Conservation (phyloP, 352 stramenopile genomes). For the Pythium aquatile region DNA sequence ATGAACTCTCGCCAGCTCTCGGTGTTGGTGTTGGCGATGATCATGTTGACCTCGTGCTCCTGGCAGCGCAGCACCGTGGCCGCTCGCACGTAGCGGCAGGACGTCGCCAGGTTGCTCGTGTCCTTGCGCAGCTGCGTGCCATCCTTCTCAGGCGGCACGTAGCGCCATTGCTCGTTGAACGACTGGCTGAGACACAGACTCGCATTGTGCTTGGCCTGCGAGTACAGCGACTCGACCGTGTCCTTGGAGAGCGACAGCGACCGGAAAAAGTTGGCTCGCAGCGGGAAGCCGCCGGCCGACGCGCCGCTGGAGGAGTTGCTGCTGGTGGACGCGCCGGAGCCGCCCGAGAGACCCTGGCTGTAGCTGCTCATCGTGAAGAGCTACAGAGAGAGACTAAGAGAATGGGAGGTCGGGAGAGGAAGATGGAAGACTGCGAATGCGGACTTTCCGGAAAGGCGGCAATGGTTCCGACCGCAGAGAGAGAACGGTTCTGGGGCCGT, state of each 20-base stretch:
- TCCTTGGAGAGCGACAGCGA: conserved; percentile 55
- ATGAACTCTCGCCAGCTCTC: conserved; percentile 76
- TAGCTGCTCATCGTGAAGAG: conserved; percentile 24
- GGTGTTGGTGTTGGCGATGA: conserved; percentile 66
- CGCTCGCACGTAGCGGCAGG: conserved; percentile 62
- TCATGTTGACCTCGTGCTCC: conserved; percentile 71
- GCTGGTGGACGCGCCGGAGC: neutral
- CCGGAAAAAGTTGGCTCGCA: conserved; percentile 74
- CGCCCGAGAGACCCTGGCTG: conserved; percentile 3
- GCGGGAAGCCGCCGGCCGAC: conserved; percentile 41
- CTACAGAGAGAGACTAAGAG: neutral
- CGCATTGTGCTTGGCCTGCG: conserved; percentile 52
- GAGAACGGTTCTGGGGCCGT: neutral
- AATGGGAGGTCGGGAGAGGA: neutral
- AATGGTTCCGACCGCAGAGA: conserved; percentile 19
- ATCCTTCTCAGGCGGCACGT: conserved; percentile 77
- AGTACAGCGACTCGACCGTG: conserved; percentile 55
- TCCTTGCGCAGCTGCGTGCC: conserved; percentile 81
- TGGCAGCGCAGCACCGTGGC: conserved; percentile 71
- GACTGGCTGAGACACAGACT: conserved; percentile 59
- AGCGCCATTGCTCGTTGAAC: conserved; percentile 82
- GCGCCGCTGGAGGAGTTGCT: neutral
- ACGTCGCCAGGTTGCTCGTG: conserved; percentile 70
- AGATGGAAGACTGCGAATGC: neutral
- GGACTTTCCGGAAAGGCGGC: too few species aligned